Evolutionary conservation across 495 filamentous ascomycete genomes (phyloP).

Genomic region (Penicillium lividum): DNA sequence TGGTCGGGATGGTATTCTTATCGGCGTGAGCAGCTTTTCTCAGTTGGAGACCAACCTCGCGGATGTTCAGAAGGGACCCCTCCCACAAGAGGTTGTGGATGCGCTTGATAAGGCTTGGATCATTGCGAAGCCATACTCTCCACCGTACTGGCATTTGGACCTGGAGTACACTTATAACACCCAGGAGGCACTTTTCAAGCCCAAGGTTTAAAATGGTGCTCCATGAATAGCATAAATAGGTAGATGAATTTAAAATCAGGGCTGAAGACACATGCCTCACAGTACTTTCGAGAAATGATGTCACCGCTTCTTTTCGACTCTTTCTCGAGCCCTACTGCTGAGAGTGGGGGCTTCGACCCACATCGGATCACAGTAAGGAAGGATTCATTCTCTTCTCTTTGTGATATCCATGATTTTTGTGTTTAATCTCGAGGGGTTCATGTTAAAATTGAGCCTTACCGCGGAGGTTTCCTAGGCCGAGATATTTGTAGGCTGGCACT

Average conservation of each 20-base stretch:
- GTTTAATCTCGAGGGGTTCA: too few species aligned
- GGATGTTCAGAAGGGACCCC: conserved; percentile 80
- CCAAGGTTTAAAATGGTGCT: conserved; percentile 19
- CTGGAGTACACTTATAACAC: conserved; percentile 78
- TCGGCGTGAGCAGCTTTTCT: conserved; percentile 72
- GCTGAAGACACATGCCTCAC: background rate
- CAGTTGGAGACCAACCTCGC: conserved; percentile 77
- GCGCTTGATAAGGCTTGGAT: conserved; percentile 74
- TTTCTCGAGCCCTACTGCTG: too few species aligned
- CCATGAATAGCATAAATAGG: background rate
- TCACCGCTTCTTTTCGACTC: too few species aligned
- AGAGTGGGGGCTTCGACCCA: too few species aligned
- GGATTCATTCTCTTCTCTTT: too few species aligned
- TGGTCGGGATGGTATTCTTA: conserved; percentile 73
- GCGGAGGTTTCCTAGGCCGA: too few species aligned
- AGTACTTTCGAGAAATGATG: too few species aligned
- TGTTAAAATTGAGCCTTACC: too few species aligned
- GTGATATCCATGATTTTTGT: too few species aligned
- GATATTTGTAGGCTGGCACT: too few species aligned
- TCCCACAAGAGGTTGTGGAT: conserved; percentile 81
- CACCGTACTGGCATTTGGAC: conserved; percentile 76
- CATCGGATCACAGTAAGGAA: too few species aligned
- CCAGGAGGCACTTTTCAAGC: conserved; percentile 61
- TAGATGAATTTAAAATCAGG: background rate
- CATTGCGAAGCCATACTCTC: conserved; percentile 63